phyloP scores from a whole-genome alignment of 139 green algal species.

The Gonium pectorale region DNA sequence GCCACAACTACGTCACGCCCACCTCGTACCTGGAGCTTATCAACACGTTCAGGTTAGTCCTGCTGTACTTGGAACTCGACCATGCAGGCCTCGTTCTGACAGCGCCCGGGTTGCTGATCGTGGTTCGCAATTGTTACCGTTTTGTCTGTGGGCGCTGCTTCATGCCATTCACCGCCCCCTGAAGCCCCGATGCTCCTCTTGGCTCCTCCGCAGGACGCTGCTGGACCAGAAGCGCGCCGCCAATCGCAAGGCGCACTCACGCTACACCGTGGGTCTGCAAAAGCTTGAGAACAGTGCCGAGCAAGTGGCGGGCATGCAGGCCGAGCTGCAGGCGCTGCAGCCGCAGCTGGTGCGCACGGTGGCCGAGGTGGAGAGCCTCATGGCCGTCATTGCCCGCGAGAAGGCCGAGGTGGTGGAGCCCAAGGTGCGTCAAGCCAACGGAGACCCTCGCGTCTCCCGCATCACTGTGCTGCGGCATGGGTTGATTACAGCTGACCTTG shows the following conservation, averaged over 20 bases:
- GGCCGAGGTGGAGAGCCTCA: conserved; percentile 77
- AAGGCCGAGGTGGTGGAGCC: conserved; percentile 78
- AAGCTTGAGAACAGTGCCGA: conserved; percentile 77
- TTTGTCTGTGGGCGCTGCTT: no score
- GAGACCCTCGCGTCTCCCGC: no score
- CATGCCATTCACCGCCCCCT: not conserved
- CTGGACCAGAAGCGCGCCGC: conserved; percentile 63
- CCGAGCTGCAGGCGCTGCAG: conserved; percentile 80
- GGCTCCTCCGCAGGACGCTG: conserved; percentile 63
- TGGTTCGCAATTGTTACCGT: no score
- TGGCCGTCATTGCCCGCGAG: conserved; percentile 75
- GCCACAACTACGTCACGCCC: conserved; percentile 86
- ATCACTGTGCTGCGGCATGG: no score
- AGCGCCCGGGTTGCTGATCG: no score
- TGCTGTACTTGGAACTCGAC: no score
- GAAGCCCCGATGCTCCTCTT: conserved; percentile 1
- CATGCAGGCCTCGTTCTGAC: no score
- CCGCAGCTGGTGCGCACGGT: conserved; percentile 82
- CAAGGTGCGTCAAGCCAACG: conserved; percentile 64
- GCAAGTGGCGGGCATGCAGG: conserved; percentile 75
- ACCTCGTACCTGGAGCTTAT: conserved; percentile 89
- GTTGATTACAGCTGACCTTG: no score
- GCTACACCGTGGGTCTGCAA: conserved; percentile 75
- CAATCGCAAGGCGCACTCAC: conserved; percentile 55
- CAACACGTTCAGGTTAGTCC: conserved; percentile 62